phyloP scores from a whole-genome alignment of 306 rosid species.

The Cicer cuneatum region DNA sequence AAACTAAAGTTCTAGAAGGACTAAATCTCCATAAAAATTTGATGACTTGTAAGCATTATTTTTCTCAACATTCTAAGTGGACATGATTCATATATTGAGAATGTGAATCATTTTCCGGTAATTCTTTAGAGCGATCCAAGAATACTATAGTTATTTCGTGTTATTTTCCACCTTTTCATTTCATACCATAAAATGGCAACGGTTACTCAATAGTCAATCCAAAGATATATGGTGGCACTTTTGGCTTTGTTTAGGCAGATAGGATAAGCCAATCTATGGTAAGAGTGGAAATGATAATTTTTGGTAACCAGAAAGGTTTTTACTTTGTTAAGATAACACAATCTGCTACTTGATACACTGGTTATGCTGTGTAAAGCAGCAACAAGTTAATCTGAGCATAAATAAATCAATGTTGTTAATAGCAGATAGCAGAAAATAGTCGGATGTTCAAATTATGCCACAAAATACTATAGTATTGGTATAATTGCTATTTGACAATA shows the following conservation, averaged over 20 bases:
- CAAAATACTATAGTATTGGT: too few relatives aligned
- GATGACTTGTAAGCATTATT: neutral
- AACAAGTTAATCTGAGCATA: neutral
- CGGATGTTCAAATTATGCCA: too few relatives aligned
- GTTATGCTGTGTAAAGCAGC: neutral
- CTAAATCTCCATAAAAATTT: constrained; percentile 23
- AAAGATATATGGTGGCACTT: neutral
- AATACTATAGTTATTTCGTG: neutral
- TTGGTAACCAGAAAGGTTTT: neutral
- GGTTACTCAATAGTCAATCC: neutral
- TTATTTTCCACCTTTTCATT: neutral
- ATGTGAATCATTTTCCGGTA: neutral
- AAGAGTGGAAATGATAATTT: neutral
- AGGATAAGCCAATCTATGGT: neutral
- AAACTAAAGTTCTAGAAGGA: constrained; percentile 1
- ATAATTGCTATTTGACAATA: too few relatives aligned
- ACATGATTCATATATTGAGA: neutral
- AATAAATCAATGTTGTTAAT: too few relatives aligned
- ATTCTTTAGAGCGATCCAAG: neutral
- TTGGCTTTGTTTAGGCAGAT: neutral
- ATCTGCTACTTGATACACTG: neutral
- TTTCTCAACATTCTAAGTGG: neutral
- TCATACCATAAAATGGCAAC: neutral
- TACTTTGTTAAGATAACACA: neutral
- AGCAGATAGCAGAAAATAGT: too few relatives aligned